Evolutionary conservation across 176 grass and related monocot genomes (phyloP), one percentile per base, ranked within the genome.

Genomic region (Eremochloa ophiuroides): DNA sequence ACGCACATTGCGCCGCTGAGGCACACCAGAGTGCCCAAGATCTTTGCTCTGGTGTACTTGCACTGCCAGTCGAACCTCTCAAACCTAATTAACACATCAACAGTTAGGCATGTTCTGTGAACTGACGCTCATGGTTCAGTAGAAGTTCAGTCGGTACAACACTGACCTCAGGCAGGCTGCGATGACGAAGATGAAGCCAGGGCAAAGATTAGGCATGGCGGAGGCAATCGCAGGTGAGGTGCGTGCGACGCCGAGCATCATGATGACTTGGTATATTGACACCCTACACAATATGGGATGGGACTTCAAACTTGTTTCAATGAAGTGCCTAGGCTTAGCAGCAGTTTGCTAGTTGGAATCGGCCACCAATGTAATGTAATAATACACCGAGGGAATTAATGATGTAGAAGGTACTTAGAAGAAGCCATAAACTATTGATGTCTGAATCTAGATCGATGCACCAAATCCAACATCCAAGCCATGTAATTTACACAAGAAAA

Each of bases 151-250:
- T 84, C 39, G 8, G 26, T n/a, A 25, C 22, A 27, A 26, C 12
- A 47, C 41, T 4, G 41, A 92, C 90, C 87, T 73, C 47, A 84
- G 64, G 64, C 58, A 84, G 16, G 91, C 83, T 10, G 91, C 87
- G 16, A 92, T 81, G 76, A 87, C 14, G 47, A 92, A 92, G 38
- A 92, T 88, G 62, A 92, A 47, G 33, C 79, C 90, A 39, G 90
- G 90, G 39, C 75, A 71, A 17, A 89, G 87, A 30, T 92, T 34
- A 34, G 33, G 33, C 33, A 34, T 34, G 33, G 33, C 33, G 33
- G 33, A 34, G 33, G 91, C 84, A 28, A 89, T 84, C 11, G 69
- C 80, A 1, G 87, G 84, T 0, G 87, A 89, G 43, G 91, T 86
- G 48, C 78, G 85, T 38, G 78, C 80, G 0, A 86, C 67, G 2